Percentiles rank a stretch among this genome's conserved stretches.
Evolutionary conservation across 2,329 filamentous ascomycete species (phyloP).

Genomic region (Aspergillus pseudonomiae): DNA sequence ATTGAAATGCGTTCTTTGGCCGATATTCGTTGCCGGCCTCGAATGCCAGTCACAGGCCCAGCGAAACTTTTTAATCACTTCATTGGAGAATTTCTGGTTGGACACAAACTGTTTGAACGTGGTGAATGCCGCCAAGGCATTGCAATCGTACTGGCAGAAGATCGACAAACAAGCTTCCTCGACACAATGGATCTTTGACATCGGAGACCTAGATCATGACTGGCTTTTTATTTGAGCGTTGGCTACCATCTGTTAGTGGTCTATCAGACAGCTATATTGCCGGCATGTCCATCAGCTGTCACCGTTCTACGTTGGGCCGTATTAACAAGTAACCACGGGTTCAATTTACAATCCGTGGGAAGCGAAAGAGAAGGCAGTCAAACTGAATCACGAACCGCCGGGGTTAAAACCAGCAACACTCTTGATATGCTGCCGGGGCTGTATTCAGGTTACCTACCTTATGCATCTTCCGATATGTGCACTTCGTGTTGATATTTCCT

Average conservation of each 20-base stretch:
- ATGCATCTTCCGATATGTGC: too few relatives aligned
- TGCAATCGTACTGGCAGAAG: slow-evolving; percentile 31
- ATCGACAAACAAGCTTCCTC: slow-evolving; percentile 7
- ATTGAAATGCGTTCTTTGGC: slow-evolving; percentile 41
- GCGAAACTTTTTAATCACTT: slow-evolving; percentile 26
- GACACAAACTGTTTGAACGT: slow-evolving; percentile 37
- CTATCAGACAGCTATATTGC: not conserved
- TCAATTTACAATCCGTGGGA: too few relatives aligned
- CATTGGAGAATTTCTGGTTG: slow-evolving; percentile 34
- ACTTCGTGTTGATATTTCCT: too few relatives aligned
- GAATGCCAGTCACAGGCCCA: slow-evolving; percentile 30
- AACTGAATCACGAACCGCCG: too few relatives aligned
- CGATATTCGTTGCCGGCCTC: slow-evolving; percentile 37
- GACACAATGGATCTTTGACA: slow-evolving; percentile 34
- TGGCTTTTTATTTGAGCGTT: slow-evolving; percentile 33
- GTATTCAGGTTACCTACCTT: too few relatives aligned
- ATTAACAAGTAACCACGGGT: too few relatives aligned
- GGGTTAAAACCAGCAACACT: too few relatives aligned
- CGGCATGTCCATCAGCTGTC: not conserved
- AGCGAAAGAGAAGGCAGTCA: too few relatives aligned
- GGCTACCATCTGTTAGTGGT: too few relatives aligned
- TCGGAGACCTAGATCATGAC: slow-evolving; percentile 31
- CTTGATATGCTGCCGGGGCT: too few relatives aligned
- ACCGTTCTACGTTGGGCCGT: not conserved
- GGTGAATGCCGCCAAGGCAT: slow-evolving; percentile 33